Percentiles rank a stretch among this genome's conserved stretches.
Conservation (phyloP, 768 basidiomycete genomes). For the Vararia minispora region DNA sequence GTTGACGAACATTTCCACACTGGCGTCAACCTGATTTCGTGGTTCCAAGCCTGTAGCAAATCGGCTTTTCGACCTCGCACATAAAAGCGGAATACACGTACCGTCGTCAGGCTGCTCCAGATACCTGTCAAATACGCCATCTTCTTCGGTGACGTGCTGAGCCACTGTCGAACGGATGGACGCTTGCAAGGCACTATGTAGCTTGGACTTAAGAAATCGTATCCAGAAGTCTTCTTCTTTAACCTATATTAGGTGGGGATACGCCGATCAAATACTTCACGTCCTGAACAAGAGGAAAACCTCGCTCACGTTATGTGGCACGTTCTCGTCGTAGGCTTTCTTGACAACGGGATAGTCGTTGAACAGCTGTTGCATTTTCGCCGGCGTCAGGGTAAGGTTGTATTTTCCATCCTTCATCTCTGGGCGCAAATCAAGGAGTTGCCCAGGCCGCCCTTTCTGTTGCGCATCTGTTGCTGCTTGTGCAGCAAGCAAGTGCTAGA, state of each 20-base stretch:
- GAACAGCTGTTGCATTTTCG: conserved; percentile 91
- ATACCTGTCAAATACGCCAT: conserved; percentile 92
- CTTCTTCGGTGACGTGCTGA: conserved; percentile 79
- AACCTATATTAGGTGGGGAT: conserved; percentile 36
- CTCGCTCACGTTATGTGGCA: conserved; percentile 62
- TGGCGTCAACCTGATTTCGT: conserved; percentile 48
- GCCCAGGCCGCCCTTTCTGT: conserved; percentile 72
- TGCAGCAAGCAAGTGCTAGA: conserved; percentile 63
- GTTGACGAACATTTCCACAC: conserved; percentile 71
- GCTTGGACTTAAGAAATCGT: conserved; percentile 90
- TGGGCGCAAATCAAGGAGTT: conserved; percentile 81
- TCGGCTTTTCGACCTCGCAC: not conserved
- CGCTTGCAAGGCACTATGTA: conserved; percentile 92
- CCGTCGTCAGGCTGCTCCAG: conserved; percentile 95
- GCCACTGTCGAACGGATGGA: conserved; percentile 80
- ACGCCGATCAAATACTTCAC: not conserved
- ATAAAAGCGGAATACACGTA: conserved; percentile 23
- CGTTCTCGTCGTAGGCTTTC: conserved; percentile 86
- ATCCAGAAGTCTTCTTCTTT: conserved; percentile 92
- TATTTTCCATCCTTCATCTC: conserved; percentile 76
- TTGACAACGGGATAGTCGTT: conserved; percentile 95
- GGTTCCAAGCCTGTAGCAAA: conserved; percentile 59
- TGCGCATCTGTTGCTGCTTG: conserved; percentile 66
- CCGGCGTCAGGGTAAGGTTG: conserved; percentile 84
- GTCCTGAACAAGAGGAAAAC: conserved; percentile 1